Conservation (phyloP, 192 early-diverging fungal species). For the Coemansia sp. region DNA sequence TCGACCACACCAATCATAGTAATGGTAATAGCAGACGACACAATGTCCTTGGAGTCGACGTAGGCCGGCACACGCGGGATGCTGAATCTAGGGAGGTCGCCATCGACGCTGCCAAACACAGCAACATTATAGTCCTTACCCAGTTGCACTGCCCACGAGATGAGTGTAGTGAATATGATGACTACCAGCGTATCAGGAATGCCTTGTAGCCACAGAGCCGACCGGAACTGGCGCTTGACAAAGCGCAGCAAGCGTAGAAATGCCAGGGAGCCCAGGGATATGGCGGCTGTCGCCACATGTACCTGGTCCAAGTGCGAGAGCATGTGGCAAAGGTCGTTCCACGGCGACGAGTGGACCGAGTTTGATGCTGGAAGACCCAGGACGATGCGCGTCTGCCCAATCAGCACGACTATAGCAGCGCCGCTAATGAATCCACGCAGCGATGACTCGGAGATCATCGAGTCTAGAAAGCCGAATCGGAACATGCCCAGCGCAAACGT, state of each 20-base stretch:
- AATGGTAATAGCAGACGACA: constrained; percentile 86
- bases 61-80: constrained; percentile 66
- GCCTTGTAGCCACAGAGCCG: constrained; percentile 64
- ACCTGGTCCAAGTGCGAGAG: constrained; percentile 64
- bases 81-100: constrained; percentile 58
- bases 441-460: constrained; percentile 91
- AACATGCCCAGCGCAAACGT: constrained; percentile 95
- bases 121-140: constrained; percentile 67
- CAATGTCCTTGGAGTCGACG: constrained; percentile 68
- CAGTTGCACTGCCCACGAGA: constrained; percentile 65
- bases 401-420: constrained; percentile 89
- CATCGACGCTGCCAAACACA: constrained; percentile 80
- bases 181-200: constrained; percentile 92
- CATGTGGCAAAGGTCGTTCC: constrained; percentile 76
- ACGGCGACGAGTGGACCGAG: constrained; percentile 75
- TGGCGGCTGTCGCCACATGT: constrained; percentile 70
- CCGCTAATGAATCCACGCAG: constrained; percentile 95
- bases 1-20: constrained; percentile 98
- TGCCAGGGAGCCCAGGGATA: constrained; percentile 72
- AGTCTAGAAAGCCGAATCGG: constrained; percentile 97
- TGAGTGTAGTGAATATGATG: constrained; percentile 74
- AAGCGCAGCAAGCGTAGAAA: constrained; percentile 67
- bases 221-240: constrained; percentile 44
- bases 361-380: constrained; percentile 65
- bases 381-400: constrained; percentile 83